Conservation (phyloP, 495 filamentous ascomycete species). For the Lepidopterella palustris region DNA sequence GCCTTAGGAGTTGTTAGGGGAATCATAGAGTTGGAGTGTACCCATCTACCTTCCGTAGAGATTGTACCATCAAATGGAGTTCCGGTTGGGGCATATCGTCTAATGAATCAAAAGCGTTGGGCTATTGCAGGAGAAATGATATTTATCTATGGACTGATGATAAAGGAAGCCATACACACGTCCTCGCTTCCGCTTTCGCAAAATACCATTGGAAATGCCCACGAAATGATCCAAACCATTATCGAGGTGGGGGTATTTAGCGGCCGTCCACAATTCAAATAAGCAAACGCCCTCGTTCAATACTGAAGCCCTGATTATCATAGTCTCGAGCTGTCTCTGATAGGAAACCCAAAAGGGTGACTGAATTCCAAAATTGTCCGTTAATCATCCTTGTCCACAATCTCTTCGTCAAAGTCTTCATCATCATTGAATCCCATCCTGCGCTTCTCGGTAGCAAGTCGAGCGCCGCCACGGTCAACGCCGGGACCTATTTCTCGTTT, state of each 20-base stretch:
- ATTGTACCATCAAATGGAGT: background rate
- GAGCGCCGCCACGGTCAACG: constrained; percentile 43
- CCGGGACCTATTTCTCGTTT: constrained; percentile 46
- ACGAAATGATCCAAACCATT: too few species aligned
- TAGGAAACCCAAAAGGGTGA: too few species aligned
- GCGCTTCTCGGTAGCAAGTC: constrained; percentile 39
- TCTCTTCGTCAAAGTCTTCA: constrained; percentile 39
- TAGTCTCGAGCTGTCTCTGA: background rate
- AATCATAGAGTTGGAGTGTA: too few species aligned
- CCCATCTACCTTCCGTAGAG: background rate
- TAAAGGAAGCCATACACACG: too few species aligned
- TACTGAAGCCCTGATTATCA: too few species aligned
- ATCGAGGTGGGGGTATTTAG: background rate
- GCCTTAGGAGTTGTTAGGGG: too few species aligned
- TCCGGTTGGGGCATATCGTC: background rate
- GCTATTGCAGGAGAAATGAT: background rate
- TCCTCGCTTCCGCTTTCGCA: too few species aligned
- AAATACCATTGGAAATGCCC: too few species aligned
- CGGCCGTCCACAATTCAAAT: background rate
- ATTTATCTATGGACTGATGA: background rate
- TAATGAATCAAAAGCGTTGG: background rate
- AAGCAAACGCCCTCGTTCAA: background rate
- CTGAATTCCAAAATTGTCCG: too few species aligned
- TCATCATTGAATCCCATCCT: constrained; percentile 40
- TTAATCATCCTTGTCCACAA: constrained; percentile 30